phyloP scores from a whole-genome alignment of 2,329 filamentous ascomycete species.

The Exophiala sp. region DNA sequence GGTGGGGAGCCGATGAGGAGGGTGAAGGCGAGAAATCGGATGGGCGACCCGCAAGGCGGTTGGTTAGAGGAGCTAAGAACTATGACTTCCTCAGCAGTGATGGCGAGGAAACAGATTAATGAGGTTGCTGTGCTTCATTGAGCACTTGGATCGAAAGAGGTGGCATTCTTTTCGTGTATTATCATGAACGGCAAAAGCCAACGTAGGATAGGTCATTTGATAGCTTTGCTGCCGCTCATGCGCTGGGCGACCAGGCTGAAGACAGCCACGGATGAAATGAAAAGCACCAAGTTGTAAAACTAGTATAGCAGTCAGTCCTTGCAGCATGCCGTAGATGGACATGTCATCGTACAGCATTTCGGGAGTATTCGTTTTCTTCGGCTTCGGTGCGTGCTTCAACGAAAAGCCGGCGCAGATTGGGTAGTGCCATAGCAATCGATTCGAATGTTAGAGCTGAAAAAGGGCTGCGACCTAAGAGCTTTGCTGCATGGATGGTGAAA shows the following conservation, averaged over 20 bases:
- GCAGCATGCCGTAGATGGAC: not conserved
- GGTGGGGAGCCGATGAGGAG: slow-evolving; percentile 64
- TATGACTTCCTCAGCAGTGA: slow-evolving; percentile 65
- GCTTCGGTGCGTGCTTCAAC: slow-evolving; percentile 89
- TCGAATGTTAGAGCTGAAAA: too few relatives aligned
- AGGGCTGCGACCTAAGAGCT: too few relatives aligned
- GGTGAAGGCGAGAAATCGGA: slow-evolving; percentile 36
- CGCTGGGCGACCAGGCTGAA: slow-evolving; percentile 92
- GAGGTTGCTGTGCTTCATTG: not conserved
- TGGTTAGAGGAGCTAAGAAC: slow-evolving; percentile 43
- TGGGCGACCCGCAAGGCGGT: slow-evolving; percentile 37
- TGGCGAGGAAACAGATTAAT: slow-evolving; percentile 57
- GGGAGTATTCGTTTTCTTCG: slow-evolving; percentile 90
- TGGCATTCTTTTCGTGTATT: not conserved
- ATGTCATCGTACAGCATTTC: slow-evolving; percentile 69
- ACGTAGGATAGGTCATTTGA: slow-evolving; percentile 31
- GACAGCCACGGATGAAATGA: slow-evolving; percentile 92
- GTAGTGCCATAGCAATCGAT: slow-evolving; percentile 50
- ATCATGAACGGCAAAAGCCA: not conserved
- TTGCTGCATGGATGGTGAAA: too few relatives aligned
- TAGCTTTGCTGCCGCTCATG: slow-evolving; percentile 52
- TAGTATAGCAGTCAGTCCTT: slow-evolving; percentile 37
- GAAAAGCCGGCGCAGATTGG: slow-evolving; percentile 92
- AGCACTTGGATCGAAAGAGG: not conserved
- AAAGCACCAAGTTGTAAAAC: slow-evolving; percentile 97